Evolutionary conservation across 2,329 filamentous ascomycete genomes (phyloP), one percentile per base, ranked within the genome.

Genomic region (Beauveria pseudobassiana): DNA sequence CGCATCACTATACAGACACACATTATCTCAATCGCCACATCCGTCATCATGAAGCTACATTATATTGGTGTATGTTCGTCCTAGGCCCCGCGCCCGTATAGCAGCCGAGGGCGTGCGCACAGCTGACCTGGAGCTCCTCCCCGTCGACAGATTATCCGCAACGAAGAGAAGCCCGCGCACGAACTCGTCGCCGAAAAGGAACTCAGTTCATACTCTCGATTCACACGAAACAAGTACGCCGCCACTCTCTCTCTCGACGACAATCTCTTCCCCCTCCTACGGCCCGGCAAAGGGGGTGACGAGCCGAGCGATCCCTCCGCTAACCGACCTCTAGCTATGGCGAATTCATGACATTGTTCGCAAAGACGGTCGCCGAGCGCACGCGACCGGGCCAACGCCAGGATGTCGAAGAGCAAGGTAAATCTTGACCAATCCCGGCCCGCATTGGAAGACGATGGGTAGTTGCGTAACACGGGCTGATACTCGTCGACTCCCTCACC

Each of bases 301-400:
- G 14, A n/a, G 34, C 30, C 10, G 10, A 28, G 40, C 42, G 28
- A 24, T 54, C 62, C 61, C 62, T 45, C 62, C 55, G 65, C 67
- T 61, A 43, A 63, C 55, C 43, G 55, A 24, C 45, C 4, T 28
- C 34, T 58, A 76, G 74, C 67, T 76, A 81, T 80, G 79, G 77
- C 71, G 79, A 83, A 67, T 85, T 96, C 81, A 90, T 96, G 87
- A 89, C 86, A 62, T 80, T 96, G 70, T 93, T 96, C 78, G 85
- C 86, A 75, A 91, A 91, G 76, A 93, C 89, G 20, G 88, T 97
- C 54, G 93, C 93, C 64, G 90, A 96, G 77, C 84, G 90, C 69
- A 96, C 91, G 64, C 81, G 81, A 63, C 84, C 88, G n/a, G 91
- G 89, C 61, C 87, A 92, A 75, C 82, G 91, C 73, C 90, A 96